A percentile compares a stretch with the other conserved stretches of the same genome.
Conservation (phyloP, 495 filamentous ascomycete species). For the Letharia columbiana region DNA sequence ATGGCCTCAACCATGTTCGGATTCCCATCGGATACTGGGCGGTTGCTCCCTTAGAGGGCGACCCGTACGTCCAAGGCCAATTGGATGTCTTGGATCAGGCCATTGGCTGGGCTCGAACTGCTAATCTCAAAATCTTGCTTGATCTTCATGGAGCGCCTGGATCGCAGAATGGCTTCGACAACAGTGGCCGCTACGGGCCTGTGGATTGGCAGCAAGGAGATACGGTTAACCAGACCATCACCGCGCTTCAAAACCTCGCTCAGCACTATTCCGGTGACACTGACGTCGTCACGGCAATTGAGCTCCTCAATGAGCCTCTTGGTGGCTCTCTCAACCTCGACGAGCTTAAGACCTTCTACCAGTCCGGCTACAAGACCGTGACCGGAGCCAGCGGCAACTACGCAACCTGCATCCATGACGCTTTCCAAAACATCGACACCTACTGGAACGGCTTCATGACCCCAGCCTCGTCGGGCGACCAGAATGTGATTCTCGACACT, state of each 20-base stretch:
- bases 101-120: constrained; percentile 55
- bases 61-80: constrained; percentile 68
- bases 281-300: constrained; percentile 60
- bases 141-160: constrained; percentile 49
- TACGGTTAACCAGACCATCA: constrained; percentile 48
- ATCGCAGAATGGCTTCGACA: constrained; percentile 78
- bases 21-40: constrained; percentile 81
- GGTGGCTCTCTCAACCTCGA: constrained; percentile 41
- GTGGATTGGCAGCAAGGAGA: constrained; percentile 56
- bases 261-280: constrained; percentile 50
- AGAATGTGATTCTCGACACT: constrained; percentile 59
- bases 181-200: constrained; percentile 56
- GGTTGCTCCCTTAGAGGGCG: constrained; percentile 45
- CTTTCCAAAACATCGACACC: constrained; percentile 50
- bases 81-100: constrained; percentile 57
- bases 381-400: constrained; percentile 43
- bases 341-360: constrained; percentile 54
- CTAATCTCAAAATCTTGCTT: constrained; percentile 34
- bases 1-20: constrained; percentile 66
- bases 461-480: constrained; percentile 35
- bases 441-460: constrained; percentile 66
- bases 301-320: constrained; percentile 66
- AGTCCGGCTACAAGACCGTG: constrained; percentile 49
- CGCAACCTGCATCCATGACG: constrained; percentile 58
- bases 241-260: constrained; percentile 50